A percentile compares a stretch with the other conserved stretches of the same genome.
phyloP scores from a whole-genome alignment of 2,329 filamentous ascomycete species.

The Cytospora chrysosperma region DNA sequence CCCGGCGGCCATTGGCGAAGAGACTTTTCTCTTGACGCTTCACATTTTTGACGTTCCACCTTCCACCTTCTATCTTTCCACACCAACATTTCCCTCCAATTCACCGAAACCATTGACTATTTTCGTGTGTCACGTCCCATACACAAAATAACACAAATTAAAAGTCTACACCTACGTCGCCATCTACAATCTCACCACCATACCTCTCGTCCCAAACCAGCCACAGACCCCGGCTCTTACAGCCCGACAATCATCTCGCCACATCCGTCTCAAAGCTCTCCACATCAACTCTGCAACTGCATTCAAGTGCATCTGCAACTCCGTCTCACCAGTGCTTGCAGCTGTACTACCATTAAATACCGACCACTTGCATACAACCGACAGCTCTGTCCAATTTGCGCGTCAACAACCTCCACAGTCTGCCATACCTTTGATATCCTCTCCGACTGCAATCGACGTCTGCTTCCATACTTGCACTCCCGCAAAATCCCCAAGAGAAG shows the following conservation, averaged over 20 bases:
- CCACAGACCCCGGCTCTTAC: not conserved
- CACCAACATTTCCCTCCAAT: constrained; percentile 4
- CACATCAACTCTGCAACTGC: constrained; percentile 9
- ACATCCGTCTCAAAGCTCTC: constrained; percentile 6
- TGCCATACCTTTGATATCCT: not conserved
- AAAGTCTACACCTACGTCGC: not conserved
- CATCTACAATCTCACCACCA: not conserved
- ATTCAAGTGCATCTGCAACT: constrained; percentile 1
- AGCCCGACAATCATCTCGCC: not conserved
- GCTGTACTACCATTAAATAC: not conserved
- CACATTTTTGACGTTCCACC: constrained; percentile 10
- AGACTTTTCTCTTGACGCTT: constrained; percentile 20
- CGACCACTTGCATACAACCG: constrained; percentile 7
- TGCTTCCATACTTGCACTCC: not conserved
- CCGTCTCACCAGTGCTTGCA: not conserved
- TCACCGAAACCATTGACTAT: not conserved
- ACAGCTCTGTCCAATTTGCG: not conserved
- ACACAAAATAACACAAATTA: not conserved
- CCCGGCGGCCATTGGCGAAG: constrained; percentile 16
- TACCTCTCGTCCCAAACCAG: constrained; percentile 1
- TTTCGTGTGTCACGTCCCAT: constrained; percentile 8
- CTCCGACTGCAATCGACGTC: not conserved
- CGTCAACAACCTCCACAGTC: not conserved
- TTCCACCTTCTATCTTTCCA: constrained; percentile 13
- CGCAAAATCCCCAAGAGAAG: not conserved